phyloP scores from a whole-genome alignment of 176 grass and related monocot genomes.

The Carex scoparia region DNA sequence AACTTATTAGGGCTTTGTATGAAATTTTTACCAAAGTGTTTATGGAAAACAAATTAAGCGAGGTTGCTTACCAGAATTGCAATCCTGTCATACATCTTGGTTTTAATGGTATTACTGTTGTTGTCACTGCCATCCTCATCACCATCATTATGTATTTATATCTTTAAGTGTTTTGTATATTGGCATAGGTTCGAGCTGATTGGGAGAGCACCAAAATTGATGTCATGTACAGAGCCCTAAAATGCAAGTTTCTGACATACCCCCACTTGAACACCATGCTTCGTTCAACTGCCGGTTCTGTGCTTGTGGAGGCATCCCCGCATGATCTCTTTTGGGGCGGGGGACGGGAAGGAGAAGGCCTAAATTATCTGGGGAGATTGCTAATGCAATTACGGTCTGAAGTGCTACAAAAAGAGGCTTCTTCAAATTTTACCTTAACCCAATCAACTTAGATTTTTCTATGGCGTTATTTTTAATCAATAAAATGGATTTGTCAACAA shows the following conservation, averaged over 20 bases:
- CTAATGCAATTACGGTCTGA: constrained; percentile 80
- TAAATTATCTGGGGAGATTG: constrained; percentile 85
- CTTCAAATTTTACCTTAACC: constrained; percentile 6
- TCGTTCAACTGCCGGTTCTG: constrained; percentile 64
- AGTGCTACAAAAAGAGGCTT: constrained; percentile 34
- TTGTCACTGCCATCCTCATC: neutral
- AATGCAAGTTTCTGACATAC: constrained; percentile 70
- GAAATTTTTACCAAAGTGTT: neutral
- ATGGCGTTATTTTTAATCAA: neutral
- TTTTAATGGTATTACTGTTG: neutral
- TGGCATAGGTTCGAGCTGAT: constrained; percentile 49
- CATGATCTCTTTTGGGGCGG: constrained; percentile 96
- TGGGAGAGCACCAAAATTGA: constrained; percentile 76
- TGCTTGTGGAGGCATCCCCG: constrained; percentile 89
- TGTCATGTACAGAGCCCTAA: constrained; percentile 69
- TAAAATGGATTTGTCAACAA: neutral
- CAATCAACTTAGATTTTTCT: neutral
- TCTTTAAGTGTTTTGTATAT: neutral
- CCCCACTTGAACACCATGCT: constrained; percentile 65
- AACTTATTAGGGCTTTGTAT: neutral
- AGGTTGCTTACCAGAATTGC: neutral
- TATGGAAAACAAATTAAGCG: neutral
- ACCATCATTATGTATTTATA: constrained; percentile 9
- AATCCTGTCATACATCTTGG: neutral
- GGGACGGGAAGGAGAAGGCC: constrained; percentile 70